A percentile compares a stretch with the other conserved stretches of the same genome.
Conservation (phyloP, 495 filamentous ascomycete species). For the Penicillium argentinense region DNA sequence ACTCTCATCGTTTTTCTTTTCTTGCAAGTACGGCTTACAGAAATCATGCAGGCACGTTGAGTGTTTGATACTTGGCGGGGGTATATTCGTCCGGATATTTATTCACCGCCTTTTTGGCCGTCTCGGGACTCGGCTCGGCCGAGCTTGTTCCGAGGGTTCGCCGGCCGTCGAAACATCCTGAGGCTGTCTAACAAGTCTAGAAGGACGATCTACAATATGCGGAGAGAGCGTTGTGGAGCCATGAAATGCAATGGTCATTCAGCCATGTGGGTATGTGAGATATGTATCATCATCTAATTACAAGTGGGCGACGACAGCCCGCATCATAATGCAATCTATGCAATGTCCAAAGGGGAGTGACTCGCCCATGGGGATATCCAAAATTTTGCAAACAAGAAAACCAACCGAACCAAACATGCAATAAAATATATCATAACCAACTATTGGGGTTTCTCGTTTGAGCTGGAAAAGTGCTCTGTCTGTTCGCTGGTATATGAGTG, state of each 20-base stretch:
- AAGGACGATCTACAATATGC: too few species aligned
- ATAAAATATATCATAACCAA: conserved; percentile 9
- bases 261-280: conserved; percentile 15
- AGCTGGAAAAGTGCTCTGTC: conserved; percentile 9
- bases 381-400: conserved; percentile 9
- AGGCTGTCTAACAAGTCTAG: too few species aligned
- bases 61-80: not conserved
- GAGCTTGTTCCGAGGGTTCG: too few species aligned
- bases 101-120: conserved; percentile 4
- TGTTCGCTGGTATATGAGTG: conserved; percentile 1
- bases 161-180: too few species aligned
- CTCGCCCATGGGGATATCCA: conserved; percentile 9
- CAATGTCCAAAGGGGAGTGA: conserved; percentile 14
- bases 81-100: not conserved
- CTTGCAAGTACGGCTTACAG: not conserved
- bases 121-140: not conserved
- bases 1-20: conserved; percentile 42
- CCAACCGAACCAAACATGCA: conserved; percentile 4
- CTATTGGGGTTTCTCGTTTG: conserved; percentile 23
- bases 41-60: not conserved
- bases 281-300: conserved; percentile 31
- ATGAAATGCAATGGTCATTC: conserved; percentile 15
- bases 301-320: conserved; percentile 11
- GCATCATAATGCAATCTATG: conserved; percentile 21
- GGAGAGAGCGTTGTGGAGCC: too few species aligned